Evolutionary conservation across 805 yeast genomes (phyloP).

Genomic region (Starmerella kuoi): DNA sequence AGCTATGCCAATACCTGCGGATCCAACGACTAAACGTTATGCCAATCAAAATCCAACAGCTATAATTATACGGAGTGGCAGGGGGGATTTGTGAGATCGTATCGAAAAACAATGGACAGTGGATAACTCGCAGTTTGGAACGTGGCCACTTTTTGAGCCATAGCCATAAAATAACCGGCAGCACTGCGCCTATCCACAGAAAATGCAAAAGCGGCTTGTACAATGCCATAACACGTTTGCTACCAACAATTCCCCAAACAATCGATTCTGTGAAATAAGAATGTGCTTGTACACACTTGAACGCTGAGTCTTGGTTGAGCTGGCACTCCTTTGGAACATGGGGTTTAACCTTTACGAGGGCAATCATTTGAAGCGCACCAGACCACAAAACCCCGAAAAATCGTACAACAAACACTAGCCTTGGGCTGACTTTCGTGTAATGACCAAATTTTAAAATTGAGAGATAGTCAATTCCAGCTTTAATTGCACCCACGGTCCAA

Average conservation of each 20-base stretch:
- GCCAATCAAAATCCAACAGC: constrained; percentile 44
- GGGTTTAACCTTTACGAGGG: constrained; percentile 34
- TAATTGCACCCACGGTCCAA: constrained; percentile 42
- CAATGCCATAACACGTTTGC: constrained; percentile 44
- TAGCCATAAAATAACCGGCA: constrained; percentile 34
- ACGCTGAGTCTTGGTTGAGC: constrained; percentile 33
- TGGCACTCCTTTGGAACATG: constrained; percentile 35
- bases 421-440: constrained; percentile 52
- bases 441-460: constrained; percentile 53
- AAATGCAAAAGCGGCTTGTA: constrained; percentile 47
- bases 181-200: constrained; percentile 44
- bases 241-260: constrained; percentile 57
- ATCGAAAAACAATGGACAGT: constrained; percentile 57
- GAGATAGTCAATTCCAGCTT: constrained; percentile 43
- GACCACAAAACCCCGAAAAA: constrained; percentile 37
- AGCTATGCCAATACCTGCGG: constrained; percentile 42
- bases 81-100: constrained; percentile 60
- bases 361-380: constrained; percentile 34
- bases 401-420: constrained; percentile 45
- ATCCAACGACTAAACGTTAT: constrained; percentile 45
- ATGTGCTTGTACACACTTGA: constrained; percentile 37
- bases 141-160: constrained; percentile 32
- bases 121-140: constrained; percentile 36
- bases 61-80: constrained; percentile 57
- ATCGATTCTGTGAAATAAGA: constrained; percentile 46